These are phyloP conservation scores for Colletotrichum sp. DNA, from an alignment of 2,329 filamentous ascomycete genomes.

Conservation along the genomic window DNA sequence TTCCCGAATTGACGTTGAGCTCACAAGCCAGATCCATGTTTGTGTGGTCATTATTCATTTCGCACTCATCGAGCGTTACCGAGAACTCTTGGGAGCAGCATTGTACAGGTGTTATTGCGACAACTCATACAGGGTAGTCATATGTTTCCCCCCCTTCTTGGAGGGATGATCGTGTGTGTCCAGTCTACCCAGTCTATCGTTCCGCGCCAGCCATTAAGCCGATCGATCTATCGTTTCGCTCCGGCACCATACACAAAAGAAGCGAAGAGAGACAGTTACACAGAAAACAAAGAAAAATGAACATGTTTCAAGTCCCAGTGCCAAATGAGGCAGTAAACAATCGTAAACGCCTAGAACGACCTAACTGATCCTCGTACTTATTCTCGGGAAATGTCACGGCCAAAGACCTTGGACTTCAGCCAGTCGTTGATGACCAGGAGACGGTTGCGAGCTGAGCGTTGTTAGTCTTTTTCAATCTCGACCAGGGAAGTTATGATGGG, in stretches of 20 bases:
- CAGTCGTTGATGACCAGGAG: slow-evolving; percentile 93
- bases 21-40: not conserved
- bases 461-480: slow-evolving; percentile 13
- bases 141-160: not conserved
- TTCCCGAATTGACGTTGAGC: not conserved
- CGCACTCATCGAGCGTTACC: slow-evolving; percentile 3
- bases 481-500: not conserved
- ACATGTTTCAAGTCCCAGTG: slow-evolving; percentile 1
- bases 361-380: slow-evolving; percentile 69
- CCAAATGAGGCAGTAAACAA: not conserved
- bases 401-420: slow-evolving; percentile 96
- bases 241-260: slow-evolving; percentile 13
- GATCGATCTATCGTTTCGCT: slow-evolving; percentile 22
- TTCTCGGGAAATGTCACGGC: slow-evolving; percentile 90
- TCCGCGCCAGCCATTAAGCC: slow-evolving; percentile 20
- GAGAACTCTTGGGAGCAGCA: not conserved
- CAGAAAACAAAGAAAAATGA: slow-evolving; percentile 7
- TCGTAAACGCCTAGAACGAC: slow-evolving; percentile 10
- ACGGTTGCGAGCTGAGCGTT: slow-evolving; percentile 79
- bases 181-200: slow-evolving; percentile 20
- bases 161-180: slow-evolving; percentile 3
- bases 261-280: not conserved
- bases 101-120: slow-evolving; percentile 22
- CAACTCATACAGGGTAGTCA: slow-evolving; percentile 18
- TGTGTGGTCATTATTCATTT: slow-evolving; percentile 7